Evolutionary conservation across 768 basidiomycete genomes (phyloP), one percentile per base, ranked within the genome.

Genomic region (Suillus occidentalis): DNA sequence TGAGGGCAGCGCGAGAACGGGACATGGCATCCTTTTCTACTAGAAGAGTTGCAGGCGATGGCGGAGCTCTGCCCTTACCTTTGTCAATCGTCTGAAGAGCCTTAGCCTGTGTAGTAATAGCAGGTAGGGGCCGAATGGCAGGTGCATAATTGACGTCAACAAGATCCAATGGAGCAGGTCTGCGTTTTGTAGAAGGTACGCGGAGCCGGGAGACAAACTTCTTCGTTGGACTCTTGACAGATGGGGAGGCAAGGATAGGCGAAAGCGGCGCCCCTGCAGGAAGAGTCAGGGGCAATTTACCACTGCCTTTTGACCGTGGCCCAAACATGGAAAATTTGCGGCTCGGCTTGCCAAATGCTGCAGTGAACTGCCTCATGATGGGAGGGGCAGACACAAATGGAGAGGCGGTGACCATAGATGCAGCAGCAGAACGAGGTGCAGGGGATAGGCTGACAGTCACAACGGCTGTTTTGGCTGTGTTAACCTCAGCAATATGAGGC

Each of bases 131-230:
- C 5, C 62, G 49, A 64, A 66, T 37, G 34, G 20, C 34, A 28
- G 57, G 25, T 25, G 20, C 9, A 61, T 13, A 37, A 31, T 20
- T 58, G 20, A 14, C 14, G 39, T n/a, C 56, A 39, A 37, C 20
- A 25, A 61, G 34, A 45, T 42, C 47, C 43, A 59, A 58, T 14
- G 64, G 65, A 18, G 49, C 10, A 43, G 43, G 56, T 28, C 45
- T 62, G 34, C 47, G 57, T 39, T 8, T 31, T n/a, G 61, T 14
- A 10, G 65, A 58, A 58, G 65, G 37, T 39, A 67, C 31, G 40
- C 68, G 67, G 43, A 71, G 60, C 34, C 63, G 65, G n/a, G 37
- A 31, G 63, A 47, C 22, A 10, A 65, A 67, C 60, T 71, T 68
- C 60, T 60, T 59, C 4, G 50, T 53, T 18, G 62, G 4, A 39